phyloP scores from a whole-genome alignment of 177 flowering plant species.

The Vitis hybrid region DNA sequence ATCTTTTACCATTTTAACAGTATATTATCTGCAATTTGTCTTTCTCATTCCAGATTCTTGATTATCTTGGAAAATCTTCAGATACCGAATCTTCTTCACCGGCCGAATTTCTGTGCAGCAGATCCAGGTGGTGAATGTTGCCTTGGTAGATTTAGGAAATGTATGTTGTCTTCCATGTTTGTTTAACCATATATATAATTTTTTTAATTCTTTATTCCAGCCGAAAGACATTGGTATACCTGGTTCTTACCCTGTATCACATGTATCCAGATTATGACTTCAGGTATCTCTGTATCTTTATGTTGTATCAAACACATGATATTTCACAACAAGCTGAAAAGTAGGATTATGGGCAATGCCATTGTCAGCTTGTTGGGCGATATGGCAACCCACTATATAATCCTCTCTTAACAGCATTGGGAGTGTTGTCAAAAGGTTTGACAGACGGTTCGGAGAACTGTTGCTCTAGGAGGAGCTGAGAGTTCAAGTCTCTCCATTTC shows the following conservation, averaged over 20 bases:
- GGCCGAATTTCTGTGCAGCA: constrained; percentile 55
- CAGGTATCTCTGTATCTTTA: constrained; percentile 68
- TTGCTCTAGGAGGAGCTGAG: constrained; percentile 98
- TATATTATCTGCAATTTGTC: background rate
- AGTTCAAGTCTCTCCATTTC: constrained; percentile 99
- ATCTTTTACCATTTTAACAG: background rate
- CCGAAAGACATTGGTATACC: constrained; percentile 87
- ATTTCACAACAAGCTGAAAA: constrained; percentile 14
- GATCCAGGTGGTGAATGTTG: constrained; percentile 63
- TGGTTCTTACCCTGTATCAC: constrained; percentile 85
- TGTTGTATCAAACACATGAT: background rate
- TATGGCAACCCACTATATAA: constrained; percentile 82
- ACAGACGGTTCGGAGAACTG: constrained; percentile 83
- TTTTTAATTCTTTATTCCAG: constrained; percentile 44
- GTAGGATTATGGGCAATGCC: constrained; percentile 98
- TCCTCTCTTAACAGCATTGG: constrained; percentile 54
- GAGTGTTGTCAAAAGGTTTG: constrained; percentile 99
- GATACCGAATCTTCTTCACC: constrained; percentile 80
- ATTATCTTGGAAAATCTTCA: constrained; percentile 79
- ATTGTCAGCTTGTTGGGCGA: constrained; percentile 93
- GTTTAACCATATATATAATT: constrained; percentile 11
- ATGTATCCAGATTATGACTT: constrained; percentile 97
- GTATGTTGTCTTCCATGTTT: constrained; percentile 3
- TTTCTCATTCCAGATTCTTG: constrained; percentile 60
- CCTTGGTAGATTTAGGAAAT: constrained; percentile 1